Conservation (phyloP, 1,139 yeast species). For the Lodderomyces theae region DNA sequence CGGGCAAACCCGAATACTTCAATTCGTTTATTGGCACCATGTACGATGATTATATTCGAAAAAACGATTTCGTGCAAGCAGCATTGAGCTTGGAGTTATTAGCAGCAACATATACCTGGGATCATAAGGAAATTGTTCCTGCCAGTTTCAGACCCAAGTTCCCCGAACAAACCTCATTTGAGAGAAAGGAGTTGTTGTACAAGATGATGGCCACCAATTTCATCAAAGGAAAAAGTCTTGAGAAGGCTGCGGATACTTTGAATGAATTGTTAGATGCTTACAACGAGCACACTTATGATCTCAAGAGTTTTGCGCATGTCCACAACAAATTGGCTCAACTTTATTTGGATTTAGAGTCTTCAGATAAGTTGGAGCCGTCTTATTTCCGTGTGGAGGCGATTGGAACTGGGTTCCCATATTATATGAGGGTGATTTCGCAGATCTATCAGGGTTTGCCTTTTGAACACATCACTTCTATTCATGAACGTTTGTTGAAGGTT, state of each 20-base stretch:
- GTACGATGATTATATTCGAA: constrained; percentile 62
- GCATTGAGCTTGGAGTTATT: constrained; percentile 76
- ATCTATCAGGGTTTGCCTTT: constrained; percentile 86
- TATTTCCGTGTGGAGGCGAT: constrained; percentile 78
- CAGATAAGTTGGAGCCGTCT: constrained; percentile 74
- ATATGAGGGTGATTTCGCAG: constrained; percentile 72
- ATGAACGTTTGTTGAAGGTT: constrained; percentile 67
- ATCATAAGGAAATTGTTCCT: constrained; percentile 55
- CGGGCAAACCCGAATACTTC: constrained; percentile 77
- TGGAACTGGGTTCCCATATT: constrained; percentile 82
- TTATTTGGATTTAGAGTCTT: constrained; percentile 64
- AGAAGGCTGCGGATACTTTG: constrained; percentile 73
- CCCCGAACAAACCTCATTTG: constrained; percentile 78
- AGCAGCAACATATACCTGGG: constrained; percentile 80
- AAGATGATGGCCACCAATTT: constrained; percentile 73
- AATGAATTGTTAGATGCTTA: constrained; percentile 77
- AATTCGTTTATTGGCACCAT: constrained; percentile 74
- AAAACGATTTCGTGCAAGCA: constrained; percentile 73
- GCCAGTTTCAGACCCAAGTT: constrained; percentile 64
- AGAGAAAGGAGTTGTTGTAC: constrained; percentile 71
- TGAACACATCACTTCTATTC: constrained; percentile 83
- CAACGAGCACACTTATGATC: constrained; percentile 70
- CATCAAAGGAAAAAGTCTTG: constrained; percentile 69
- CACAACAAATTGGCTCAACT: constrained; percentile 68
- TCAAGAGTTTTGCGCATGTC: constrained; percentile 71